phyloP scores from a whole-genome alignment of 805 yeast species.

The Diddensiella caesifluorescens region DNA sequence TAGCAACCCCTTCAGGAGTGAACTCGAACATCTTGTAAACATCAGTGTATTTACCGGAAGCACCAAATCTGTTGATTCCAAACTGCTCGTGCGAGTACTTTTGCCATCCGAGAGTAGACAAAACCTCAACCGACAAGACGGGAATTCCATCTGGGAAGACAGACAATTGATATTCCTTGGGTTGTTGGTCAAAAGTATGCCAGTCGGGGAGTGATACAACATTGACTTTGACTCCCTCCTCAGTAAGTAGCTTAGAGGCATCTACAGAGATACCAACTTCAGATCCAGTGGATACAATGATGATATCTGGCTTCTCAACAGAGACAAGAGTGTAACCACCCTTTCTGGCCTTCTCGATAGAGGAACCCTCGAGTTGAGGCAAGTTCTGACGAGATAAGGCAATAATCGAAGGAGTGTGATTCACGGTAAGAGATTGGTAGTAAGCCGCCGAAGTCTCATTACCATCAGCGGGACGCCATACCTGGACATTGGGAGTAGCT shows the following conservation, averaged over 20 bases:
- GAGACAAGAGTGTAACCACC: constrained; percentile 85
- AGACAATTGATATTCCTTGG: constrained; percentile 70
- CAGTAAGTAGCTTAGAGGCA: constrained; percentile 66
- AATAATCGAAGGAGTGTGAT: constrained; percentile 60
- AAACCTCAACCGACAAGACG: constrained; percentile 87
- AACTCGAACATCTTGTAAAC: constrained; percentile 83
- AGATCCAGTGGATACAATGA: constrained; percentile 88
- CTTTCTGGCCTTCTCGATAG: constrained; percentile 83
- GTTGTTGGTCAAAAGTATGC: constrained; percentile 81
- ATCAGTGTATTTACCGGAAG: constrained; percentile 82
- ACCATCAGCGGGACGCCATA: constrained; percentile 52
- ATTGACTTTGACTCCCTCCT: constrained; percentile 63
- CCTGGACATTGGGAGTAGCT: constrained; percentile 45
- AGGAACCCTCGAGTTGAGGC: constrained; percentile 89
- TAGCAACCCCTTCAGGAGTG: constrained; percentile 88
- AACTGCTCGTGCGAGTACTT: constrained; percentile 95
- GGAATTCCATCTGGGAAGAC: constrained; percentile 96
- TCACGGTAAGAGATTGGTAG: constrained; percentile 52
- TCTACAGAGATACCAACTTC: constrained; percentile 82
- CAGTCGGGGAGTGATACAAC: constrained; percentile 94
- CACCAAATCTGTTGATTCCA: constrained; percentile 94
- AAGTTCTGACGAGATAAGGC: constrained; percentile 75
- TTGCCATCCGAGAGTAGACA: constrained; percentile 88
- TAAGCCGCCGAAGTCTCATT: constrained; percentile 51
- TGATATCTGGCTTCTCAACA: constrained; percentile 59